Evolutionary conservation across 2,329 filamentous ascomycete species (phyloP).

Genomic region (Thielaviopsis populi): DNA sequence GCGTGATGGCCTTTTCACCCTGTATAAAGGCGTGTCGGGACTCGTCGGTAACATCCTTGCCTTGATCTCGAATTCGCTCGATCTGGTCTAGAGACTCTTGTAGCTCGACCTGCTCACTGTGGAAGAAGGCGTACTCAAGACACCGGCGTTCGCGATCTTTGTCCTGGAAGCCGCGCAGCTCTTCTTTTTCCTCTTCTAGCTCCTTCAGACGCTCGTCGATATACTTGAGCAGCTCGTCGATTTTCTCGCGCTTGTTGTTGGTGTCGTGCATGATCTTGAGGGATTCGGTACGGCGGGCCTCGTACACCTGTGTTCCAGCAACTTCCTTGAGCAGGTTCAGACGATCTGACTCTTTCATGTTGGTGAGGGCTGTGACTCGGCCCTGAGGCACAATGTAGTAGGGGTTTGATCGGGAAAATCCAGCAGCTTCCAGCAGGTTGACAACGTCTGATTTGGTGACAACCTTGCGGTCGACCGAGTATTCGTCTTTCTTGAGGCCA

Average conservation of each 20-base stretch:
- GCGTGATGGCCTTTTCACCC: slow-evolving; percentile 63
- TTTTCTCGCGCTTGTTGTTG: slow-evolving; percentile 84
- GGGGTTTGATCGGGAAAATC: slow-evolving; percentile 91
- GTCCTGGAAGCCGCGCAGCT: slow-evolving; percentile 83
- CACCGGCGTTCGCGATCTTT: slow-evolving; percentile 86
- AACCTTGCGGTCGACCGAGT: slow-evolving; percentile 92
- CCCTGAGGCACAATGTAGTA: slow-evolving; percentile 99
- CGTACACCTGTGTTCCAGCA: slow-evolving; percentile 95
- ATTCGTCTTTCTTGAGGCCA: slow-evolving; percentile 95
- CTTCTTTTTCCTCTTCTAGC: slow-evolving; percentile 93
- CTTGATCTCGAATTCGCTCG: slow-evolving; percentile 65
- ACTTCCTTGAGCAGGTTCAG: slow-evolving; percentile 89
- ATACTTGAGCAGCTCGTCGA: slow-evolving; percentile 79
- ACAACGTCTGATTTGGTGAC: slow-evolving; percentile 88
- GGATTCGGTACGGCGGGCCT: slow-evolving; percentile 77
- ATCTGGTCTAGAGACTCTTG: slow-evolving; percentile 65
- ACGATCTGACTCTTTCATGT: slow-evolving; percentile 94
- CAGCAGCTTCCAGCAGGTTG: slow-evolving; percentile 87
- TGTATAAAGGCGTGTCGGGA: slow-evolving; percentile 62
- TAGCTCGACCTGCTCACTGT: slow-evolving; percentile 72
- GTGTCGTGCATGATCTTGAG: slow-evolving; percentile 96
- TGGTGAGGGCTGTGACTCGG: slow-evolving; percentile 86
- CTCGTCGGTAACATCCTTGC: slow-evolving; percentile 70
- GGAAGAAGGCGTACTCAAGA: slow-evolving; percentile 86
- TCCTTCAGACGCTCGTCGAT: slow-evolving; percentile 82